Base-by-base conservation (phyloP, 2,329 filamentous ascomycete species). In the Orbilia blumenaviensis region DNA sequence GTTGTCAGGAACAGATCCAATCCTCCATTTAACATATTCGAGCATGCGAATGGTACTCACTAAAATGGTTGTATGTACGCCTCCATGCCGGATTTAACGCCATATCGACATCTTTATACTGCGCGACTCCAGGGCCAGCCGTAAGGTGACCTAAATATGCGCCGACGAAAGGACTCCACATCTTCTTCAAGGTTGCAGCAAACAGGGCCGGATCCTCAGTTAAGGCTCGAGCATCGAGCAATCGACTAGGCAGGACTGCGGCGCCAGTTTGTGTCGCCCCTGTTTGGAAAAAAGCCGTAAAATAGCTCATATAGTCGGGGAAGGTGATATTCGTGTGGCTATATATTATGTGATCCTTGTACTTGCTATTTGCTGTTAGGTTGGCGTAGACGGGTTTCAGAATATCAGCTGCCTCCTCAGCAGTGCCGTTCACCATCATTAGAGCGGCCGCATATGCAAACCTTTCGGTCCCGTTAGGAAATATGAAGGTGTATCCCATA, bases 51-150 rank as follows among this genome's bases (percentile, higher is more conserved):
- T 18, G 27, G 0, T 3, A 44, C 72, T 48, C 48, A 77, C 66
- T 78, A 44, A 84, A 73, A 61, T 86, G 84, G 6, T 83, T 79
- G 18, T 84, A 82, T 5, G 83, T 82, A 77, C 84, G 85, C 58
- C 84, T 81, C 77, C 83, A 85, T 29, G 83, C 82, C 0, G 83
- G 83, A 9, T 85, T 84, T 23, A 83, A 81, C 7, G 82, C 80
- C 42, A 81, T 82, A 18, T 85, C 83, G 61, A 86, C 82, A 32
- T 81, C 48, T 3, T 78, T 78, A 36, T 82, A 82, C n/a, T 79
- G 69, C 5, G 84, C 82, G 23, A 83, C 83, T 46, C 83, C 80
- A 2, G 81, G 81, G 8, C 82, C 83, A 2, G 81, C 81, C 10
- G 83, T 81, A 6, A 82, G 67, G 69, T 81, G 81, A 9, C 82